Conservation (phyloP, 2,329 filamentous ascomycete species). For the Beauveria caledonica region DNA sequence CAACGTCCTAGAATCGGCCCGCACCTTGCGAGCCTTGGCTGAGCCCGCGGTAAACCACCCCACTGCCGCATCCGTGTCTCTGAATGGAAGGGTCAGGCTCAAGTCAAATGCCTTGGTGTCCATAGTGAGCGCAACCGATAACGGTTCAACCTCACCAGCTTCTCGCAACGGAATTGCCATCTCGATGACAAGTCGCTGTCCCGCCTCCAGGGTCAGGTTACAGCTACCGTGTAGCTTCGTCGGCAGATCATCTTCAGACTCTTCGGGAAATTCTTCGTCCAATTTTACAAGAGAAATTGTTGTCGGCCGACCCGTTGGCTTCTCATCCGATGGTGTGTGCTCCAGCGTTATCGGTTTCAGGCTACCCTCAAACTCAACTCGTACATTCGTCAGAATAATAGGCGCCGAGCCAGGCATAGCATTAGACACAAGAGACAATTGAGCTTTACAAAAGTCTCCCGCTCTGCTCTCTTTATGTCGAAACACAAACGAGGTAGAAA, state of each 20-base stretch:
- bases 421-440: conserved; percentile 49
- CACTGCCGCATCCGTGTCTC: conserved; percentile 31
- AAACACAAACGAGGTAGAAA: conserved; percentile 50
- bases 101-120: conserved; percentile 58
- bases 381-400: conserved; percentile 42
- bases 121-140: conserved; percentile 55
- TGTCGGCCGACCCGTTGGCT: conserved; percentile 15
- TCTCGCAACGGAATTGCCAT: conserved; percentile 70
- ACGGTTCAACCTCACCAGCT: conserved; percentile 65
- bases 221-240: conserved; percentile 43
- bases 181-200: conserved; percentile 61
- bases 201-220: conserved; percentile 58
- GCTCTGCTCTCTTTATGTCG: conserved; percentile 50
- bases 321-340: conserved; percentile 25
- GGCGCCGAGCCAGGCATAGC: conserved; percentile 45
- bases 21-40: conserved; percentile 37
- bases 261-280: conserved; percentile 22
- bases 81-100: conserved; percentile 52
- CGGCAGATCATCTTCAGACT: conserved; percentile 22
- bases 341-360: conserved; percentile 46
- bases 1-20: conserved; percentile 47
- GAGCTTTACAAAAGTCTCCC: conserved; percentile 49
- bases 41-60: conserved; percentile 43
- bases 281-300: conserved; percentile 22
- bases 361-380: conserved; percentile 48